phyloP scores from a whole-genome alignment of 2,329 filamentous ascomycete genomes.

The Cordyceps tenuipes region DNA sequence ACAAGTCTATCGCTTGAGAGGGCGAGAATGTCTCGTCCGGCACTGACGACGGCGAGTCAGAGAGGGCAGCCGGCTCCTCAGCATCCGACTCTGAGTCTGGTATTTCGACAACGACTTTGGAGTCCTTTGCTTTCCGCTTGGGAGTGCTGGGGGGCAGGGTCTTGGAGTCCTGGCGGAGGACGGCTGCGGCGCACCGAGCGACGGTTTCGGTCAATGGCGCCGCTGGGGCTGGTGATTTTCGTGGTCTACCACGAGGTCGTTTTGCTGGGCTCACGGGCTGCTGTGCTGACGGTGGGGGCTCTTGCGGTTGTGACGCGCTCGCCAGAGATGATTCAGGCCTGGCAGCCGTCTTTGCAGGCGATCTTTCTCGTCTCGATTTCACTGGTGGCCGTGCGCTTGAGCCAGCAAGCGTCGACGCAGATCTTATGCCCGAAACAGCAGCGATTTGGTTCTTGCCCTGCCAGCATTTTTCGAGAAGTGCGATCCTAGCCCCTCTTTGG shows the following conservation, averaged over 20 bases:
- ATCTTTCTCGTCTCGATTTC: constrained; percentile 6
- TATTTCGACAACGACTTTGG: constrained; percentile 34
- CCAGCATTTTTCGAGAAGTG: constrained; percentile 64
- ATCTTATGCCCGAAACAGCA: constrained; percentile 15
- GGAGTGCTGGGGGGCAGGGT: constrained; percentile 12
- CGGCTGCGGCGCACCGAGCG: not conserved
- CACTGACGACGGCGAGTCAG: constrained; percentile 27
- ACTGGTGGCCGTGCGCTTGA: constrained; percentile 14
- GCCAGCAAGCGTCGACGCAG: constrained; percentile 12
- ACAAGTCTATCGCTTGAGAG: constrained; percentile 33
- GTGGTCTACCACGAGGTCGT: constrained; percentile 18
- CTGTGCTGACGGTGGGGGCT: constrained; percentile 28
- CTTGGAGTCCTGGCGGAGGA: not conserved
- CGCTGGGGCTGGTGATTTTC: constrained; percentile 9
- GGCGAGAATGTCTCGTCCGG: constrained; percentile 36
- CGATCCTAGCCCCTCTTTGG: constrained; percentile 59
- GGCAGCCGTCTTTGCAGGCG: constrained; percentile 8
- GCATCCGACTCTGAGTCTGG: constrained; percentile 42
- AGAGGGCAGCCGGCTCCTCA: constrained; percentile 15
- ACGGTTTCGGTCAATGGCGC: constrained; percentile 4
- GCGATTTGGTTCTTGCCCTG: constrained; percentile 40
- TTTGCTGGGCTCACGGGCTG: constrained; percentile 27
- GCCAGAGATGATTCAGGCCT: constrained; percentile 3
- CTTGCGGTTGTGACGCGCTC: constrained; percentile 19
- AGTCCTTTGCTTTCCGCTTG: constrained; percentile 12